Evolutionary conservation across 208 protist species (phyloP), one percentile per base, ranked within the genome.

Genomic region (Leptomonas seymouri): DNA sequence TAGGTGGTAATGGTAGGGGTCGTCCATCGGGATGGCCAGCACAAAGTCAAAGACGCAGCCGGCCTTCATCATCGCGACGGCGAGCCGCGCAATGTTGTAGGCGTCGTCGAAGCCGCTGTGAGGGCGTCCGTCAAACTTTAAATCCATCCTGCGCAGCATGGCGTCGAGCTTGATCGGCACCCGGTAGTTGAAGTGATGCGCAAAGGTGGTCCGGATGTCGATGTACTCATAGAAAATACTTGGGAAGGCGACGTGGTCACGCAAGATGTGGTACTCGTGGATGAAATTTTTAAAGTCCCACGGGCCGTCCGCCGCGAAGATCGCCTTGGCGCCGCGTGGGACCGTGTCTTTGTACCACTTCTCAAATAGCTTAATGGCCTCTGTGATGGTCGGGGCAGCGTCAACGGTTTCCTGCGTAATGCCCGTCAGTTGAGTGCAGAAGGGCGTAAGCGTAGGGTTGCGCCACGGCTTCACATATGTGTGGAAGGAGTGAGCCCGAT

Each of bases 391-490:
- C 12, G 83, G 84, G 20, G 88, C 93, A 1, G 64, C 71, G 55
- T 98, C 94, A 0, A 98, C 93, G 49, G 86, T 58, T n/a, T 86
- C 81, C 81, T 99, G 97, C 62, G 78, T 83, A 30, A 99, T 98
- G 48, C 97, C 97, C 9, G 97, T 99, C n/a, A 98, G 76, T 64
- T 93, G 46, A 6, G 73, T 96, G 82, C 97, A 99, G 63, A 99
- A 98, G 2, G 72, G 60, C 0, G 90, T 94, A 9, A 99, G 85
- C n/a, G 44, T 68, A 1, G 93, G 87, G 66, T 97, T 90, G 36
- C 70, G 69, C n/a, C 67, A 75, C 23, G 97, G 97, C 78, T 89
- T 89, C 18, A 98, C 86, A 67, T 95, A 98, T 5, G 86, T 90
- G 74, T 90, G 91, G 56, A 97, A 97, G 23, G 90, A 94, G 14